Evolutionary conservation across 805 yeast genomes (phyloP).

Genomic region (Kregervanrija pseudodelftensis): DNA sequence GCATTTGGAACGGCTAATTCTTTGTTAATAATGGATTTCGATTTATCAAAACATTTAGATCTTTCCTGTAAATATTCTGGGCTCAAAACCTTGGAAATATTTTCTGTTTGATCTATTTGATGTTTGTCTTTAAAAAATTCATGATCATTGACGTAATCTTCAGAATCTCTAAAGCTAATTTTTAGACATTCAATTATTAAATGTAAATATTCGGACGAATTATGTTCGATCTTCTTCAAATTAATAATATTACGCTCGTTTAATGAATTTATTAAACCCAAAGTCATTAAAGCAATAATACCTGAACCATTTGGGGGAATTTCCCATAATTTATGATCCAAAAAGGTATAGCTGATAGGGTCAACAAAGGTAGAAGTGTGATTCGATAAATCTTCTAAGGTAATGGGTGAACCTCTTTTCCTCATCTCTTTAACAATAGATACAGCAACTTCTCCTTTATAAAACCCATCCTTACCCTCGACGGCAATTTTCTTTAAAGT

Average conservation of each 20-base stretch:
- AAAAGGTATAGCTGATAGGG: constrained; percentile 49
- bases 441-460: constrained; percentile 63
- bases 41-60: constrained; percentile 36
- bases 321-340: constrained; percentile 61
- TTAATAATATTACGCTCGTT: constrained; percentile 37
- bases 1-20: constrained; percentile 41
- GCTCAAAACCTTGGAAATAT: constrained; percentile 36
- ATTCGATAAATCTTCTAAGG: constrained; percentile 44
- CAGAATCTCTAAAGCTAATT: constrained; percentile 67
- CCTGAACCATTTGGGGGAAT: constrained; percentile 86
- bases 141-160: constrained; percentile 64
- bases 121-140: constrained; percentile 25
- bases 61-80: constrained; percentile 44
- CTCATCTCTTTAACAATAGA: constrained; percentile 50
- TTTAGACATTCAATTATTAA: constrained; percentile 64
- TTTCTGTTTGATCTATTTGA: constrained; percentile 9
- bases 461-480: constrained; percentile 59
- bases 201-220: constrained; percentile 66
- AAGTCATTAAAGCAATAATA: constrained; percentile 61
- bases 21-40: constrained; percentile 33
- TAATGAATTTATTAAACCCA: constrained; percentile 57
- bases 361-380: constrained; percentile 61
- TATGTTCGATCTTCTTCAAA: constrained; percentile 43
- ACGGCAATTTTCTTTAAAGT: constrained; percentile 45
- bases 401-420: constrained; percentile 48